These are phyloP conservation scores for Stipa capillata DNA, from an alignment of 176 grass and related monocot species.

Conservation along the genomic window DNA sequence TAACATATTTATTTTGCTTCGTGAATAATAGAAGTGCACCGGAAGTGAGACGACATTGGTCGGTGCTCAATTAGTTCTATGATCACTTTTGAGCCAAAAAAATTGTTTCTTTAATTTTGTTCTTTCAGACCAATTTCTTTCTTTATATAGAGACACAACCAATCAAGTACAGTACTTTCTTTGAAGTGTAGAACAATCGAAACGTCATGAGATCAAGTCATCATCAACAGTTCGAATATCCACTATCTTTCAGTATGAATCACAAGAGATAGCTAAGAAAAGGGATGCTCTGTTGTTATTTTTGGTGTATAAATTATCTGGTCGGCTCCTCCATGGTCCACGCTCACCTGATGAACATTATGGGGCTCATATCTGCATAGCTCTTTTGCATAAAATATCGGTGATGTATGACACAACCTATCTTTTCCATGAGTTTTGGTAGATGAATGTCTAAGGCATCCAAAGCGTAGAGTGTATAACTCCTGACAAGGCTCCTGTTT, in stretches of 20 bases:
- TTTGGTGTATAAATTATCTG: slow-evolving; percentile 5
- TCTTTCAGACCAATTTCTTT: not conserved
- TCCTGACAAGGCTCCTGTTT: not conserved
- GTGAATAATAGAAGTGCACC: too few species aligned
- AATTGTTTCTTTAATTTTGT: not conserved
- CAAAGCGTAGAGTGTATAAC: not conserved
- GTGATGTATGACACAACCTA: not conserved
- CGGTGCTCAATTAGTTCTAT: not conserved
- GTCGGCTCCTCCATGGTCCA: slow-evolving; percentile 18
- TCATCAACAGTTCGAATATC: slow-evolving; percentile 28
- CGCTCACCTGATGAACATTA: slow-evolving; percentile 32
- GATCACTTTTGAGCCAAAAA: not conserved
- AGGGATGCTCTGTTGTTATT: slow-evolving; percentile 11
- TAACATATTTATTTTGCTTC: too few species aligned
- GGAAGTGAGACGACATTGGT: not conserved
- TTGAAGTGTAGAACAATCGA: slow-evolving; percentile 41
- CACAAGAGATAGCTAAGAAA: slow-evolving; percentile 14
- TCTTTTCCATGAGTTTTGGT: not conserved
- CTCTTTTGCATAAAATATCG: slow-evolving; percentile 40
- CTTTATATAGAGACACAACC: slow-evolving; percentile 8
- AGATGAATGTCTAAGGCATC: slow-evolving; percentile 7
- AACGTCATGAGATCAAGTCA: slow-evolving; percentile 28
- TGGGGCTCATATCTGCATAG: not conserved
- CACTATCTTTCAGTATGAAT: slow-evolving; percentile 25
- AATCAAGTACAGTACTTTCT: slow-evolving; percentile 30